A percentile compares a stretch with the other conserved stretches of the same genome.
phyloP scores from a whole-genome alignment of 1,284 basidiomycete genomes.

The Agroathelia rolfsii region DNA sequence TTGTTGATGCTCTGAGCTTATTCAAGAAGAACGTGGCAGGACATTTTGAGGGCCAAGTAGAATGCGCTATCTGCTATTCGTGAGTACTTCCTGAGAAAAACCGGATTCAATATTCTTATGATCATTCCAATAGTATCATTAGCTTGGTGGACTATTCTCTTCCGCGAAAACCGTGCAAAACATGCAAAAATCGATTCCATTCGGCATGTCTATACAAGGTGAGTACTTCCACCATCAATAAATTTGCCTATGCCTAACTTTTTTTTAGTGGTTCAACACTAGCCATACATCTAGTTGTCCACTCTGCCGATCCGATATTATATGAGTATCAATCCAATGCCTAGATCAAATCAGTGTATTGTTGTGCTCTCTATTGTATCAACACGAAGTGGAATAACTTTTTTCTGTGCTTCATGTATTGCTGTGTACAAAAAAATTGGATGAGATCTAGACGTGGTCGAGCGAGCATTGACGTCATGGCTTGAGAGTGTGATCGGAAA shows the following conservation, averaged over 20 bases:
- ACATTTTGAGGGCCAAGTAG: slow-evolving; percentile 89
- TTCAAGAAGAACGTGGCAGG: slow-evolving; percentile 92
- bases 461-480: too few relatives aligned
- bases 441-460: too few relatives aligned
- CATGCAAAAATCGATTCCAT: slow-evolving; percentile 95
- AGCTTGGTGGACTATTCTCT: slow-evolving; percentile 83
- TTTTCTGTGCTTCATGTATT: too few relatives aligned
- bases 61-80: slow-evolving; percentile 94
- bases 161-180: slow-evolving; percentile 89
- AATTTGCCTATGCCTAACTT: slow-evolving; percentile 8
- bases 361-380: too few relatives aligned
- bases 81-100: too few relatives aligned
- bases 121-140: slow-evolving; percentile 80
- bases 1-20: slow-evolving; percentile 81
- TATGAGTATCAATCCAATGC: too few relatives aligned
- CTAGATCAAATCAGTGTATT: too few relatives aligned
- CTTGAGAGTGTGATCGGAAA: too few relatives aligned
- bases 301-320: slow-evolving; percentile 76
- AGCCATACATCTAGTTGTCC: slow-evolving; percentile 89
- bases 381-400: too few relatives aligned
- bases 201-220: slow-evolving; percentile 87
- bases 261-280: slow-evolving; percentile 83
- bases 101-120: too few relatives aligned
- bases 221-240: slow-evolving; percentile 12
- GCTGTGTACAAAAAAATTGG: too few relatives aligned